phyloP scores from a whole-genome alignment of 176 grass and related monocot genomes.

The Juncus inflexus region DNA sequence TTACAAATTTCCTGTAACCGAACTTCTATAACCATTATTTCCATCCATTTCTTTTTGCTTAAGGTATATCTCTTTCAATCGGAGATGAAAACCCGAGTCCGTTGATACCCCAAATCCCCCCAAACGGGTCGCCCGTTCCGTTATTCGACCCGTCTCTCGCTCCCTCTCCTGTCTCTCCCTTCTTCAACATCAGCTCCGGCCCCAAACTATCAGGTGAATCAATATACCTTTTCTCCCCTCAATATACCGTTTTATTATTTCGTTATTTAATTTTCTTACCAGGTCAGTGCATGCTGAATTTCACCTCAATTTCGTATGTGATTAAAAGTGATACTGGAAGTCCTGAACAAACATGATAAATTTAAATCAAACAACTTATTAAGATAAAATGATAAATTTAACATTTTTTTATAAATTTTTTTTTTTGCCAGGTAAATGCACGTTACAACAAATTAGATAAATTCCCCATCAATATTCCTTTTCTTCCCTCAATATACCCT shows the following conservation, averaged over 20 bases:
- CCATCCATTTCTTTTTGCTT: constrained; percentile 10
- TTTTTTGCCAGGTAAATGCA: too few relatives aligned
- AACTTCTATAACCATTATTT: not conserved
- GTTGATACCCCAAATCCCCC: constrained; percentile 52
- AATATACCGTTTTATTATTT: too few relatives aligned
- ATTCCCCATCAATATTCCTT: not conserved
- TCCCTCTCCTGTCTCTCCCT: constrained; percentile 68
- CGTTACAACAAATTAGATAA: too few relatives aligned
- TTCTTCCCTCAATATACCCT: not conserved
- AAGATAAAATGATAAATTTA: too few relatives aligned
- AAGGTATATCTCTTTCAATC: constrained; percentile 28
- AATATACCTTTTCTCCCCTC: too few relatives aligned
- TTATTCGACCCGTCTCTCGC: constrained; percentile 54
- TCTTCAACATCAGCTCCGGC: constrained; percentile 66
- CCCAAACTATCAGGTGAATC: constrained; percentile 77
- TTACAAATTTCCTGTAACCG: not conserved
- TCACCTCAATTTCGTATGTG: too few relatives aligned
- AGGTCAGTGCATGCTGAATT: too few relatives aligned
- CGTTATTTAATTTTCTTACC: not conserved
- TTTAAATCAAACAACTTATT: too few relatives aligned
- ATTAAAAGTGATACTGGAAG: too few relatives aligned
- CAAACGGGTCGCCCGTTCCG: constrained; percentile 61
- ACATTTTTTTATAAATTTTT: too few relatives aligned
- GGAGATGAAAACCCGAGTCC: constrained; percentile 35
- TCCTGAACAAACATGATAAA: too few relatives aligned